Conservation (phyloP, 192 early-diverging fungal species). For the Phycomyces nitens region DNA sequence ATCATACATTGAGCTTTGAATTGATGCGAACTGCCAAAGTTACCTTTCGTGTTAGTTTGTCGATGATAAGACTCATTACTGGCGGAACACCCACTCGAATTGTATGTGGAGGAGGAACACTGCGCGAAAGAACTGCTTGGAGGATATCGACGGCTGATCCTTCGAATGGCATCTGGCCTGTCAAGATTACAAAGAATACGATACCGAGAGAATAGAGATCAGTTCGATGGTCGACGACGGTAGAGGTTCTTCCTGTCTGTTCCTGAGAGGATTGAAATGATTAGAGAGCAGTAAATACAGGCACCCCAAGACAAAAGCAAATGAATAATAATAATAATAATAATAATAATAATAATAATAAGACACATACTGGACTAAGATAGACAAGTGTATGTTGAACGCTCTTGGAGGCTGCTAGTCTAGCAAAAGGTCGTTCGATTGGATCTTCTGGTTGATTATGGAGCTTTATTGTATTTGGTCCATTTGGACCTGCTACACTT, state of each 20-base stretch:
- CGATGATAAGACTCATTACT: constrained; percentile 22
- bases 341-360: neutral
- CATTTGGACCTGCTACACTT: neutral
- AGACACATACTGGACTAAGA: constrained; percentile 13
- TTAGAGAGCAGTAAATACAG: neutral
- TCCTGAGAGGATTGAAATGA: constrained; percentile 10
- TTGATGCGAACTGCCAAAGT: too few species aligned
- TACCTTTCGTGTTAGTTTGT: constrained; percentile 29
- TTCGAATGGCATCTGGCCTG: constrained; percentile 11
- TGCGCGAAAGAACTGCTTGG: constrained; percentile 11
- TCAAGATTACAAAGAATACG: constrained; percentile 22
- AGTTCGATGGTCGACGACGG: constrained; percentile 22
- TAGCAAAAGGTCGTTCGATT: neutral
- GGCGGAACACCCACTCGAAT: constrained; percentile 19
- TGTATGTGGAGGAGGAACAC: constrained; percentile 15
- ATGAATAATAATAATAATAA: neutral
- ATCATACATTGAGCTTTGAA: too few species aligned
- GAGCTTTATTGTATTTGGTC: too few species aligned
- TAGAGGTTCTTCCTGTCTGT: constrained; percentile 27
- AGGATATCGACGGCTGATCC: constrained; percentile 20
- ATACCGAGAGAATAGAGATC: constrained; percentile 30
- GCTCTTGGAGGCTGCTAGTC: neutral
- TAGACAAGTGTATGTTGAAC: constrained; percentile 12
- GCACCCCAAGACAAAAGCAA: neutral
- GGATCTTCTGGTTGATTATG: too few species aligned